A percentile compares a stretch with the other conserved stretches of the same genome.
Conservation (phyloP, 306 rosid genomes). For the Acacia crassicarpa region DNA sequence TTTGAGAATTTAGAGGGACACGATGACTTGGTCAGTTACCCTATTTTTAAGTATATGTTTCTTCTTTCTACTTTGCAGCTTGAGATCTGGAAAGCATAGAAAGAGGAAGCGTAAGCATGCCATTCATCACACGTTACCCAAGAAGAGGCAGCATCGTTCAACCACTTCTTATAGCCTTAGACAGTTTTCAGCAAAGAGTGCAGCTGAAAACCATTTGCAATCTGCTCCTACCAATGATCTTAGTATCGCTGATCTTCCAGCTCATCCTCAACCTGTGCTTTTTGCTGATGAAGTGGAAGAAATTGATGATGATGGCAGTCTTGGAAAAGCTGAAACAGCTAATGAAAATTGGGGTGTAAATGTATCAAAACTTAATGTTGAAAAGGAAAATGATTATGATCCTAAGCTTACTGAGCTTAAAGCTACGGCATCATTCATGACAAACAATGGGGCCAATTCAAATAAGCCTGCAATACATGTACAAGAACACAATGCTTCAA, state of each 20-base stretch:
- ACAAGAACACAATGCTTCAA: not conserved
- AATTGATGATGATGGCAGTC: conserved; percentile 28
- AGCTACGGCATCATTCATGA: conserved; percentile 28
- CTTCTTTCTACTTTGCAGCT: conserved; percentile 44
- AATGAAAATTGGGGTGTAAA: conserved; percentile 37
- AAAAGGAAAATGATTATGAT: conserved; percentile 58
- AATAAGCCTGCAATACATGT: not conserved
- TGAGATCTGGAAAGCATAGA: conserved; percentile 51
- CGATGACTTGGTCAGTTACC: not conserved
- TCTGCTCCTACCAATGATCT: conserved; percentile 43
- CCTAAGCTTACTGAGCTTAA: conserved; percentile 85
- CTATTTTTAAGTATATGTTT: conserved; percentile 10
- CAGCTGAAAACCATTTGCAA: conserved; percentile 38
- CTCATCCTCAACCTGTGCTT: conserved; percentile 45
- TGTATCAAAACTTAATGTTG: conserved; percentile 24
- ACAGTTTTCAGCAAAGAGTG: conserved; percentile 39
- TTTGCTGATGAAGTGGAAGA: conserved; percentile 44
- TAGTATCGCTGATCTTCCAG: conserved; percentile 32
- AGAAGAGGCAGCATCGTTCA: conserved; percentile 71
- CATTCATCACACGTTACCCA: conserved; percentile 50
- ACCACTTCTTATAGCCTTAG: conserved; percentile 50
- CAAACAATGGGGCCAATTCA: conserved; percentile 36
- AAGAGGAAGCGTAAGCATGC: conserved; percentile 66
- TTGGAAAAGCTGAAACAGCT: conserved; percentile 27
- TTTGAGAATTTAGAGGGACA: not conserved